Percentiles rank a stretch among this genome's conserved stretches.
Evolutionary conservation across 441 rosid species (phyloP).

Genomic region (Dalechampia spathulata): DNA sequence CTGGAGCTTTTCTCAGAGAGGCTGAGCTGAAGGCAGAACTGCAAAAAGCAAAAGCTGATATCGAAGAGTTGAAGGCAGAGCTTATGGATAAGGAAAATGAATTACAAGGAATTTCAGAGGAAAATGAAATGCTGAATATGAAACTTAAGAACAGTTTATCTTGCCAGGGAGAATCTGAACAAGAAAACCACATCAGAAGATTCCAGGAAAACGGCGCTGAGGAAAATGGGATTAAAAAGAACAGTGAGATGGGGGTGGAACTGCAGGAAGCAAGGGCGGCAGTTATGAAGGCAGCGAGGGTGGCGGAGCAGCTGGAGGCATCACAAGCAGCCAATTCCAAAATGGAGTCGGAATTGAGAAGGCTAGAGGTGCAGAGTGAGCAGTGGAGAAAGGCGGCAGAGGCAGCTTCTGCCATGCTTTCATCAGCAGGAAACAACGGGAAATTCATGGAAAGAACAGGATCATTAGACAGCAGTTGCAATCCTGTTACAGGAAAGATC

Average conservation of each 20-base stretch:
- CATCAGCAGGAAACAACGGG: slow-evolving; percentile 51
- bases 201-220: slow-evolving; percentile 34
- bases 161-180: slow-evolving; percentile 29
- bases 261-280: slow-evolving; percentile 37
- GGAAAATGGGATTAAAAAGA: slow-evolving; percentile 30
- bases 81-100: slow-evolving; percentile 61
- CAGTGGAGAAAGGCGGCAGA: slow-evolving; percentile 99
- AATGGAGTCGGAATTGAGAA: slow-evolving; percentile 76
- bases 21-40: slow-evolving; percentile 54
- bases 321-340: slow-evolving; percentile 60
- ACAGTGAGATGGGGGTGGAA: slow-evolving; percentile 19
- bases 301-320: slow-evolving; percentile 68
- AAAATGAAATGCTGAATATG: slow-evolving; percentile 52
- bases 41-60: slow-evolving; percentile 64
- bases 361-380: slow-evolving; percentile 84
- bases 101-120: slow-evolving; percentile 63
- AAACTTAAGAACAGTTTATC: slow-evolving; percentile 36
- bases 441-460: slow-evolving; percentile 49
- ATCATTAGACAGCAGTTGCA: slow-evolving; percentile 39
- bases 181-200: slow-evolving; percentile 36
- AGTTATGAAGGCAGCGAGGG: slow-evolving; percentile 48
- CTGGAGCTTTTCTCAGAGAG: slow-evolving; percentile 39
- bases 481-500: slow-evolving; percentile 35
- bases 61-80: slow-evolving; percentile 56
- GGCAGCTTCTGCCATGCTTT: slow-evolving; percentile 80